Conservation (phyloP, 139 green algal genomes). For the Desmodesmus armatus region DNA sequence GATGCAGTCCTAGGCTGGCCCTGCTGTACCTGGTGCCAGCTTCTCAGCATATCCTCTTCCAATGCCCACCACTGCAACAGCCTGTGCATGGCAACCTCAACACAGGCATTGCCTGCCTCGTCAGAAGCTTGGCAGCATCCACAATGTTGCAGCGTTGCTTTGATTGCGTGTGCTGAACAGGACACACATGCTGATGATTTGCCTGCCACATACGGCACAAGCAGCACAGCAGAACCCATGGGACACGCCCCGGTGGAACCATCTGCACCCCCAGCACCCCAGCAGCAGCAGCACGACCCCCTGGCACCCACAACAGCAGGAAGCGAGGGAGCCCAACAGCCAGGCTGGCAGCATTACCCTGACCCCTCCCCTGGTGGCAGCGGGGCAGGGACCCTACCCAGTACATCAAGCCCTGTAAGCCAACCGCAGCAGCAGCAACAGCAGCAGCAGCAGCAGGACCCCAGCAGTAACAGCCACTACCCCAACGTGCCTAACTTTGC, state of each 20-base stretch:
- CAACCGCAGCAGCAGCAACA: background rate
- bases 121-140: too few relatives aligned
- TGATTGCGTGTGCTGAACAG: background rate
- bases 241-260: background rate
- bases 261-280: background rate
- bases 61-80: background rate
- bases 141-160: background rate
- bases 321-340: background rate
- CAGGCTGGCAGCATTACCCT: constrained; percentile 21
- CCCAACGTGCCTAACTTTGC: constrained; percentile 9
- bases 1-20: too few relatives aligned
- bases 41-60: background rate
- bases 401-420: background rate
- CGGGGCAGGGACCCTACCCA: background rate
- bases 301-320: background rate
- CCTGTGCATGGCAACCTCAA: background rate
- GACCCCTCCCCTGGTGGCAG: background rate
- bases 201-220: constrained; percentile 14
- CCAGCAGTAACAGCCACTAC: constrained; percentile 28
- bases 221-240: background rate
- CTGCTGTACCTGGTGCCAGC: background rate
- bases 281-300: constrained; percentile 3
- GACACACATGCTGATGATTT: constrained; percentile 8
- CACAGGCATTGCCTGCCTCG: too few relatives aligned
- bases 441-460: background rate